Base-by-base conservation (phyloP, 1,139 yeast species). In the Scheffersomyces quercinus region DNA sequence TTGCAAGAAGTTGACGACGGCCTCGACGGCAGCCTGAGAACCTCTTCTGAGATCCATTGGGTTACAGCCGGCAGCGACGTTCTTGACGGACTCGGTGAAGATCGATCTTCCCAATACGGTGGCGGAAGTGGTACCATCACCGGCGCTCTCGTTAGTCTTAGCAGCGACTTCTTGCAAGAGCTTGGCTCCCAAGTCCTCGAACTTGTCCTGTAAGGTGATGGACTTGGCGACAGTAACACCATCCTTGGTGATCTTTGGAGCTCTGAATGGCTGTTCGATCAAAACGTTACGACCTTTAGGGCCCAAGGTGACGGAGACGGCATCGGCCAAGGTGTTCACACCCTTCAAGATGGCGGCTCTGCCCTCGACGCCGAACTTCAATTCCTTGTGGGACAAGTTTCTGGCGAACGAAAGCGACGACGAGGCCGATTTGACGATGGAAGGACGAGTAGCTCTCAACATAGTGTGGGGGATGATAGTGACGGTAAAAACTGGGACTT, bases 11-110 rank as follows among this genome's bases (percentile, higher is more conserved):
- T 85, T 83, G 54, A 93, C 96, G 45, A 93, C 96, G 37, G 96
- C 96, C 70, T 90, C 96, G 45, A 93, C 99, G 39, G 99, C 99
- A 54, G 97, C 95, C 75, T 93, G 99, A 45, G 97, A 85, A 59
- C 99, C 99, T 70, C 97, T 86, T 82, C 99, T 88, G 67, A 93
- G 82, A 66, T 93, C 99, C 98, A 93, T 95, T 64, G 99, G 99
- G 79, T 93, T 93, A 77, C 99, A 93, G 50, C 99, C 99, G 50
- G 99, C 98, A 50, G 99, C 99, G 45, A 93, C 99, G 62, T 93
- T 93, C 79, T 93, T 93, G 52, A 93, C 98, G 26, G 96, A 85
- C 73, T 93, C 99, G 52, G 97, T 87, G 79, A 93, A 93, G 59
- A 93, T 93, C 48, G 97, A 89, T 73, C 97, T 87, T 59, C 98